A percentile compares a stretch with the other conserved stretches of the same genome.
phyloP scores from a whole-genome alignment of 2,329 filamentous ascomycete species.

The Aspergillus ochraceus region DNA sequence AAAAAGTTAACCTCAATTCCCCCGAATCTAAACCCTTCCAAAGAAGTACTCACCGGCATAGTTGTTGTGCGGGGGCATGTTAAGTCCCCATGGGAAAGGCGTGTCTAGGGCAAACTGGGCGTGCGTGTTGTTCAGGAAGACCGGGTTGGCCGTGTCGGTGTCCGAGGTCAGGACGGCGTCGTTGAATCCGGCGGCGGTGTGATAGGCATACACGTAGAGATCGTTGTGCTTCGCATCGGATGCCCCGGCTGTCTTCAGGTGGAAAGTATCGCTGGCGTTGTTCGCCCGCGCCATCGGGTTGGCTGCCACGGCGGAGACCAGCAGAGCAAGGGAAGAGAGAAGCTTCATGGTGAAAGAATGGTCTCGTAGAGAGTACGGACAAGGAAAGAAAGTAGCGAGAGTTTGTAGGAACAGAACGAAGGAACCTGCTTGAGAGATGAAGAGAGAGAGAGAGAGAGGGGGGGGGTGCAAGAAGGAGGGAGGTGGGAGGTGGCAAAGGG shows the following conservation, averaged over 20 bases:
- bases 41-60: constrained; percentile 34
- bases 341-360: constrained; percentile 27
- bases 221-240: constrained; percentile 30
- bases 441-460: not conserved
- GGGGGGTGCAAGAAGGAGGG: not conserved
- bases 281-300: constrained; percentile 23
- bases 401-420: not conserved
- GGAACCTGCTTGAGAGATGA: not conserved
- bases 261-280: constrained; percentile 26
- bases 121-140: constrained; percentile 35
- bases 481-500: not conserved
- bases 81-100: constrained; percentile 34
- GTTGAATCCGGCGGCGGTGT: constrained; percentile 42
- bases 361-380: not conserved
- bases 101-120: constrained; percentile 31
- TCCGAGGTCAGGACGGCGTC: constrained; percentile 37
- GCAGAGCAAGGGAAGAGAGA: constrained; percentile 27
- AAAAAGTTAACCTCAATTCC: not conserved
- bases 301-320: constrained; percentile 28
- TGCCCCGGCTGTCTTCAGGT: constrained; percentile 35
- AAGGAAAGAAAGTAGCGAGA: constrained; percentile 3
- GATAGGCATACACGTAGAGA: constrained; percentile 40
- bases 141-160: constrained; percentile 21
- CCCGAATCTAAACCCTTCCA: not conserved
- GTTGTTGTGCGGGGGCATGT: constrained; percentile 26